Base-by-base conservation (phyloP, 257 asterid species). In the Solanum ossicruentum region DNA sequence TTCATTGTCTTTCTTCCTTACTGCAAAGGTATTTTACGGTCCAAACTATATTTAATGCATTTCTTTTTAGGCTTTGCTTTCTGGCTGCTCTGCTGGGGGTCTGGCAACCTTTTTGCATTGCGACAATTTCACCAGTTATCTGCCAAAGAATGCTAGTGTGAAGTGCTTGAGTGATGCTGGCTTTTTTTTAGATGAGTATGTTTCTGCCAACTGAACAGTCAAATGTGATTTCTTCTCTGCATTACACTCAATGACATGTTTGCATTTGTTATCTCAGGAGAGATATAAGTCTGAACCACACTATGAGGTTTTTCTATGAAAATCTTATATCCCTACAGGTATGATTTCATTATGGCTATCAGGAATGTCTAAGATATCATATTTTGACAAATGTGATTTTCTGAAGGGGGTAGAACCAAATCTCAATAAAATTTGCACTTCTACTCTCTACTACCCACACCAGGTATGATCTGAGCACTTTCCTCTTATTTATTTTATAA, bases 81-180 rank as follows among this genome's bases (percentile, higher is more conserved):
- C 97, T 63, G 99, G 99, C 85, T 93, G 99, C 91, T 96, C 99
- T 52, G 99, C 99, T 73, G 99, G 99, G 41, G 98, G 99, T 15
- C 82, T 96, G 88, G 93, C 98, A 7, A 86, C 99, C 52, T 95
- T 96, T 87, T 88, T 91, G 80, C 99, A 95, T 63, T 96, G 99
- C 79, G 98, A 96, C 88, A 83, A 90, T 52, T 95, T 96, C 87
- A 86, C 93, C 73, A 87, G 84, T 57, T 92, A 92, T 86, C 89
- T 96, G 88, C 98, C 98, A 21, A 84, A 71, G 85, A 93, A 89
- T 82, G 88, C 99, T 1, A 93, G 92, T 47, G 99, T 96, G n/a
- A 96, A 96, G 90, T 96, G 99, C 86, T 85, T 93, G 89, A 96
- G 99, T 66, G 99, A 96, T 86, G 99, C 98, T 41, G 99, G 99